Evolutionary conservation across 2,329 filamentous ascomycete species (phyloP).

Genomic region (Pseudomassariella vexata): DNA sequence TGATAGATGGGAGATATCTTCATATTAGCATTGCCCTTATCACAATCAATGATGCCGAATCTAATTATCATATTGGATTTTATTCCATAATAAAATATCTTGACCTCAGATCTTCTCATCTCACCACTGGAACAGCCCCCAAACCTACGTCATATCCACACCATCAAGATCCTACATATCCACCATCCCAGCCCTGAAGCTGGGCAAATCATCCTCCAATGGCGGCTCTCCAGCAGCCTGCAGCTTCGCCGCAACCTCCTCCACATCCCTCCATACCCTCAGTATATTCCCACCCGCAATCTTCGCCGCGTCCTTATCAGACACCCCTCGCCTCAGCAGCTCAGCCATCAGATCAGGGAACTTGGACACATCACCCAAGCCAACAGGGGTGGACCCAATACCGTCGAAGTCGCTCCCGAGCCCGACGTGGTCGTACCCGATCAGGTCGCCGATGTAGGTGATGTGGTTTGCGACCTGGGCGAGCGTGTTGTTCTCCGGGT

Average conservation of each 20-base stretch:
- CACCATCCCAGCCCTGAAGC: neutral
- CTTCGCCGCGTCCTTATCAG: constrained; percentile 66
- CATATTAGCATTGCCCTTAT: too few relatives aligned
- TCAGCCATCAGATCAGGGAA: constrained; percentile 75
- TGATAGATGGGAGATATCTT: too few relatives aligned
- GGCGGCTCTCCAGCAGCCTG: constrained; percentile 49
- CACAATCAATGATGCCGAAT: too few relatives aligned
- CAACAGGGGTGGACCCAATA: constrained; percentile 59
- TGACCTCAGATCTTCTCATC: too few relatives aligned
- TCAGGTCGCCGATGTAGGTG: constrained; percentile 71
- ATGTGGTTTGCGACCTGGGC: constrained; percentile 76
- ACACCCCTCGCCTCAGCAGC: constrained; percentile 67
- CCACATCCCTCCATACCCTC: constrained; percentile 77
- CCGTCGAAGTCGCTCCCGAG: constrained; percentile 88
- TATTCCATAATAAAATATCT: too few relatives aligned
- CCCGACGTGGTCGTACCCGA: constrained; percentile 85
- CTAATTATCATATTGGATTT: too few relatives aligned
- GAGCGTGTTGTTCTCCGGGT: constrained; percentile 65
- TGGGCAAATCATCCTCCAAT: constrained; percentile 45
- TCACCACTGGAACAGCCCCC: too few relatives aligned
- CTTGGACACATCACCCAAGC: constrained; percentile 79
- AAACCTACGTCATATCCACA: too few relatives aligned
- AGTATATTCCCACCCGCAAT: constrained; percentile 76
- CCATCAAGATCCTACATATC: too few relatives aligned
- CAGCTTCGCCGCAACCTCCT: constrained; percentile 62